Evolutionary conservation across 1,284 basidiomycete genomes (phyloP).

Genomic region (Sanghuangporus baumii): DNA sequence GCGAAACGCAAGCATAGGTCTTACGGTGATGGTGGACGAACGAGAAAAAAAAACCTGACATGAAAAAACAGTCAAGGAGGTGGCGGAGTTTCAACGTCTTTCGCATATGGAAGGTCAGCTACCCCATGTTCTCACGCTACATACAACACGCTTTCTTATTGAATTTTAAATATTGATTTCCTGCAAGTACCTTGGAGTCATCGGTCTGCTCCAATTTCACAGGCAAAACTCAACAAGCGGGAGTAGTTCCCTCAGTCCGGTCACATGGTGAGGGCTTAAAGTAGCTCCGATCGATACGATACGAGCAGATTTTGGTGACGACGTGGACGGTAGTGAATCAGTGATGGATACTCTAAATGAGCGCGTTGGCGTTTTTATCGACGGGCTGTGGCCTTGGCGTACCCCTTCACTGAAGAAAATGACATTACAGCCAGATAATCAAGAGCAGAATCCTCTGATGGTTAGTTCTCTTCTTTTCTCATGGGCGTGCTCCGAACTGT

Average conservation of each 20-base stretch:
- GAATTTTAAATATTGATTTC: too few species aligned
- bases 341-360: too few species aligned
- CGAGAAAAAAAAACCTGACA: constrained; percentile 38
- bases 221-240: too few species aligned
- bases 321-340: too few species aligned
- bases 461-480: constrained; percentile 29
- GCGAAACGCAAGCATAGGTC: constrained; percentile 50
- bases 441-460: constrained; percentile 56
- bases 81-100: constrained; percentile 16
- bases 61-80: constrained; percentile 24
- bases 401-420: constrained; percentile 47
- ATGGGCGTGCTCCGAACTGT: neutral
- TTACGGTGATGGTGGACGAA: constrained; percentile 27
- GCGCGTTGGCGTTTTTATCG: too few species aligned
- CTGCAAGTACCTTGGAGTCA: too few species aligned
- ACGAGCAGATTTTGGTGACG: too few species aligned
- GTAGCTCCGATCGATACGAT: too few species aligned
- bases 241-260: too few species aligned
- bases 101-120: neutral
- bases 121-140: neutral
- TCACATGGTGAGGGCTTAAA: too few species aligned
- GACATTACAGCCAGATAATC: constrained; percentile 47
- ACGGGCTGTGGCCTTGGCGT: constrained; percentile 13
- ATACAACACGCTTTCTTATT: too few species aligned
- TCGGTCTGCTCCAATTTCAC: too few species aligned